Base-by-base conservation (phyloP, 2,329 filamentous ascomycete genomes). In the Escovopsis sp. region DNA sequence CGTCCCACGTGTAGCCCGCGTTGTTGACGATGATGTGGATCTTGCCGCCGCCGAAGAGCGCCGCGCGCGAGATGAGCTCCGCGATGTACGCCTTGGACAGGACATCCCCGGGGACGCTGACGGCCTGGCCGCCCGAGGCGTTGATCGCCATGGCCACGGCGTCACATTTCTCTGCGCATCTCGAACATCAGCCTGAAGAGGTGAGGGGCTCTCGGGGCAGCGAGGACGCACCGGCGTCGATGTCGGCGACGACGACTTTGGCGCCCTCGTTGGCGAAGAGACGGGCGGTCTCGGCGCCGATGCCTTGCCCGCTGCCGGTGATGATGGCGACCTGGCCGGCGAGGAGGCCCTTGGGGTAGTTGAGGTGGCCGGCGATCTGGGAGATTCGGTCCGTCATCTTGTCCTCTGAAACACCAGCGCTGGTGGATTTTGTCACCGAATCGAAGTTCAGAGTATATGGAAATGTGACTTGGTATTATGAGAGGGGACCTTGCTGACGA, bases 11-110 rank as follows among this genome's bases (percentile, higher is more conserved):
- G 64, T 85, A 93, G 36, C 85, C 86, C 1, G 86, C 87, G 59
- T 94, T 94, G 64, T 94, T 93, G 46, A 94, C 83, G 44, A 94
- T 81, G 58, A 91, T 82, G 61, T 94, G 82, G 48, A 94, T 87
- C 69, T 93, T 93, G 55, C 85, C 86, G 49, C 73, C 68, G 45
- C 87, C 87, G 56, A 94, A 93, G 39, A 80, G 80, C 1, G 84
- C 86, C 0, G 85, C 73, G 55, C 78, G 75, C 56, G 78, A 69
- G 26, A 94, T 77, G n/a, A 94, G 73, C 9, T 69, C 65, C 46
- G 76, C 70, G 56, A 88, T 72, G 61, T 91, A 89, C 18, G 68
- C 64, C 38, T 75, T 67, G 56, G 85, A 72, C 19, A 86, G 71
- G 56, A 94, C 75, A 56, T 94, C 85, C 46, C 87, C 87, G 0